Conservation (phyloP, 2,329 filamentous ascomycete species). For the Claviceps sp. region DNA sequence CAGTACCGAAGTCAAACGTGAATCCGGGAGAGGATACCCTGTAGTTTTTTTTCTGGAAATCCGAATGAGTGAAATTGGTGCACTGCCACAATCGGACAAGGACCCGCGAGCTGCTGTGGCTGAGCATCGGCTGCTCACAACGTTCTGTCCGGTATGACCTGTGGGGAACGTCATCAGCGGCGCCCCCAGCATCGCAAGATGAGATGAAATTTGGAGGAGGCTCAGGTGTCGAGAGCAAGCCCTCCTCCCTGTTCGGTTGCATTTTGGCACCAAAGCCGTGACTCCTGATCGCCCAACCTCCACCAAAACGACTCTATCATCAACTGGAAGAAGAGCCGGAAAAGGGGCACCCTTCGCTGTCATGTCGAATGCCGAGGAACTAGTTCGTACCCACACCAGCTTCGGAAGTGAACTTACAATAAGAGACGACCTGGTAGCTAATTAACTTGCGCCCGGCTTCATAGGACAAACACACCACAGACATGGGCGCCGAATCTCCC, state of each 20-base stretch:
- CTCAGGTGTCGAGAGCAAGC: background rate
- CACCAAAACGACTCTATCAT: background rate
- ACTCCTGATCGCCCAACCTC: background rate
- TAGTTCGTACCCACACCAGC: conserved; percentile 23
- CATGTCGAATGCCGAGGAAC: conserved; percentile 30
- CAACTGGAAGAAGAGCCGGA: background rate
- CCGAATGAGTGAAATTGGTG: background rate
- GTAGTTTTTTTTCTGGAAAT: background rate
- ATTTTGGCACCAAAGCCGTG: background rate
- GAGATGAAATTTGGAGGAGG: background rate
- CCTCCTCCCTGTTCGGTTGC: background rate
- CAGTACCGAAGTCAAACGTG: background rate
- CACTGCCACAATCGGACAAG: background rate
- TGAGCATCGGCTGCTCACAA: background rate
- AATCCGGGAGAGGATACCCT: background rate
- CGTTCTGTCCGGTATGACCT: conserved; percentile 2
- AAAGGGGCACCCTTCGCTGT: conserved; percentile 4
- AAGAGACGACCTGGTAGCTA: conserved; percentile 9
- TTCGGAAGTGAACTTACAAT: background rate
- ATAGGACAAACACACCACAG: conserved; percentile 30
- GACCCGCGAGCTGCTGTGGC: background rate
- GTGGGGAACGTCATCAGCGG: conserved; percentile 26
- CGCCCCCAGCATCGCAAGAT: conserved; percentile 2
- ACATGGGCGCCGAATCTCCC: conserved; percentile 45
- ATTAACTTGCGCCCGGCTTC: conserved; percentile 8